Evolutionary conservation across 176 grass and related monocot genomes (phyloP), one percentile per base, ranked within the genome.

Genomic region (Oryza brachyantha): DNA sequence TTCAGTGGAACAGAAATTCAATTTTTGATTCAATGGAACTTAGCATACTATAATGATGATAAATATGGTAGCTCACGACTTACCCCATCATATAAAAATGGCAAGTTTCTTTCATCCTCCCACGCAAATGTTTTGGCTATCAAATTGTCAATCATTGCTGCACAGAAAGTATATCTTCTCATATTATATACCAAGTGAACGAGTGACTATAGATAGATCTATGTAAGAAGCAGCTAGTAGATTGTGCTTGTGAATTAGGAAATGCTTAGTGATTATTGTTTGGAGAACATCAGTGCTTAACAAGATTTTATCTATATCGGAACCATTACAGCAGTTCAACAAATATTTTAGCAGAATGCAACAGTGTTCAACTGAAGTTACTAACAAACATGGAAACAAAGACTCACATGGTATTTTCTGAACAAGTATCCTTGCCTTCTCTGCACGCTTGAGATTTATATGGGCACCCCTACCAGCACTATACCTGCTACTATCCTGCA

Each of bases 61-160:
- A 21, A 81, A 52, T 61, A 64, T 68, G 17, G 48, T 68, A 50
- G 41, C 37, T 81, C 25, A 11, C 13, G 8, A 88, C 94, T 89
- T 70, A 99, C 96, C 63, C 96, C 90, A 8, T 99, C 96, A 64
- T 95, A 99, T 54, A 89, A 79, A 90, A 99, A 95, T 83, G 96
- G 72, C 52, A 78, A 69, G 55, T 83, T 91, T 78, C 54, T 91
- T 83, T 91, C 84, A 29, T 89, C 80, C 73, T 99, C 96, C 96
- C 96, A 99, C 14, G 84, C 74, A 75, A 95, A 92, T 83, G 88
- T 87, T 89, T 86, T 99, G 43, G 80, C 84, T 74, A 93, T 90
- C 75, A 99, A 86, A 72, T 89, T 94, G 63, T 99, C 96, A 73
- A 99, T 81, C 62, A 93, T 89, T 72, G 80, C 96, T 99, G 75